Base-by-base conservation (phyloP, 345 rosid species). In the Citrus unshiu region DNA sequence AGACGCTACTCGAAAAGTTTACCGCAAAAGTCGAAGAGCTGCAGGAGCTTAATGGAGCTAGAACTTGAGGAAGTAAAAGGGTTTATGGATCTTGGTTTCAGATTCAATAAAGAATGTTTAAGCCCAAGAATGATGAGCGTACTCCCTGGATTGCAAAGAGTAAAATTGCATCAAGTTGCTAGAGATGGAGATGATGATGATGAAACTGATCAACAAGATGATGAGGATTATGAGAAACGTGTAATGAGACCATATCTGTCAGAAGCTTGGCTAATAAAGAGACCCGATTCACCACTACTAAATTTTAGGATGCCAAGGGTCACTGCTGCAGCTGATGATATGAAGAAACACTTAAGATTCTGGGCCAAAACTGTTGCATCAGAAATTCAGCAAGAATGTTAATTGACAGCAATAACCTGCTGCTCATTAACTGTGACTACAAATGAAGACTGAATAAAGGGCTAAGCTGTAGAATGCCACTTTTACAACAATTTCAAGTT, bases 11-110 rank as follows among this genome's bases (percentile, higher is more conserved):
- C 35, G 9, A 37, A 46, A 51, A 67, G 76, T 69, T 79, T 43
- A 29, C 80, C 84, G 32, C 74, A 71, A 72, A 86, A 87, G 73
- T 83, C 85, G 46, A 80, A 43, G 86, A 88, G 89, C 63, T 83
- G 82, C 77, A 82, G 84, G 81, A 90, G 82, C 83, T 69, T 76
- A 21, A 73, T 78, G 68, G 92, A 90, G 59, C 75, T 91, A 39
- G 95, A 91, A 75, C 85, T 91, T 77, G 91, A 91, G 79, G 95
- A 91, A 83, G 85, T 91, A 30, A 86, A 87, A 87, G 93, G 93
- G 84, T 90, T 90, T 70, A 81, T 90, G 89, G 92, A 88, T 80
- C 88, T 90, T 7, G 95, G 95, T 1, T 91, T 91, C 72, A 72
- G 37, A n/a, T 91, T 91, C 89, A 79, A 86, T 71, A 81, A 84